Evolutionary conservation across 2,329 filamentous ascomycete species (phyloP), one percentile per base, ranked within the genome.

Genomic region (Paecilomyces sp.): DNA sequence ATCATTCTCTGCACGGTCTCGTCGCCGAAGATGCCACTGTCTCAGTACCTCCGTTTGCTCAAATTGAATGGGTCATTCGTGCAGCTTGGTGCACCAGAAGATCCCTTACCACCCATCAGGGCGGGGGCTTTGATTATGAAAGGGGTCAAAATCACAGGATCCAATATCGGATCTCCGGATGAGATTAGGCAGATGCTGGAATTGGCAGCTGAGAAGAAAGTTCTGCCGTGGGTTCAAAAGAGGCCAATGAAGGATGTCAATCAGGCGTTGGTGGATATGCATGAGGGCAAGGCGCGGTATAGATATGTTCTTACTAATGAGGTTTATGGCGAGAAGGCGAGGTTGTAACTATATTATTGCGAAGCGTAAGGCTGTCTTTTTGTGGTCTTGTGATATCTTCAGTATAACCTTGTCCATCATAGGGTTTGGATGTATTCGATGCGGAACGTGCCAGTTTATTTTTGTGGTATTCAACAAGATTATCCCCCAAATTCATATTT

Each of bases 1-100:
- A 65, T 86, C 28, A 83, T 86, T 60, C 71, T 86, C 54, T 83
- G 74, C 62, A 86, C 84, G 0, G 82, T 86, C n/a, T 82, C 80
- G 3, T 78, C 76, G 1, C 78, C 81, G 2, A 79, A 84, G 58
- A 88, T 90, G 85, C 87, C 87, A 0, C 69, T 90, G 25, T 70
- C 74, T 56, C 74, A 83, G 54, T 90, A 90, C 72, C 76, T 91
- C 59, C 67, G 74, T 13, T 77, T 91, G 8, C 76, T 90, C 34
- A 79, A 81, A 60, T 74, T 79, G 15, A 80, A 84, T 55, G 87
- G 88, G 4, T 79, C 78, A 13, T 85, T 89, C 65, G 81, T 89
- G 59, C 85, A 89, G 72, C 80, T 91, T 55, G 88, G 87, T 30
- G 83, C 83, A 1, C 88, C 88, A 0, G 88, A 91, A 66, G 80